Percentiles rank a stretch among this genome's conserved stretches.
phyloP scores from a whole-genome alignment of 768 basidiomycete genomes.

The Rhizopogon sp. region DNA sequence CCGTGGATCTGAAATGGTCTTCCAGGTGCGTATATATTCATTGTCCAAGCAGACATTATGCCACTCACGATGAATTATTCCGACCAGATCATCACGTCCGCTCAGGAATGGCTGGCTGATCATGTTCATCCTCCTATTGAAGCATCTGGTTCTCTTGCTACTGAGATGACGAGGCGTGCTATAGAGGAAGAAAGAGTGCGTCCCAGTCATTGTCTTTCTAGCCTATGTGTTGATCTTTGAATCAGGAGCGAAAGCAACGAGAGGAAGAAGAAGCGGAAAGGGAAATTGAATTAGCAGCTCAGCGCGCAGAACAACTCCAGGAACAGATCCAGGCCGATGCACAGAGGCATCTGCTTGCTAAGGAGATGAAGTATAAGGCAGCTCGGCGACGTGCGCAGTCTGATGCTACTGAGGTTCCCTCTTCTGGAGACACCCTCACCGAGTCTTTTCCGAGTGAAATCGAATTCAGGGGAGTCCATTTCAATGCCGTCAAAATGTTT shows the following conservation, averaged over 20 bases:
- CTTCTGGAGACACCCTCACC: constrained; percentile 43
- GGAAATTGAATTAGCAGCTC: constrained; percentile 44
- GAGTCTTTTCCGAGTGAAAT: constrained; percentile 60
- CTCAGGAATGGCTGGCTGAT: constrained; percentile 65
- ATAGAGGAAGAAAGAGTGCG: constrained; percentile 62
- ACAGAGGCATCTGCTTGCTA: constrained; percentile 43
- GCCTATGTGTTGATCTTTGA: neutral
- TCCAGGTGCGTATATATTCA: constrained; percentile 45
- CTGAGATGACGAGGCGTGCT: constrained; percentile 74
- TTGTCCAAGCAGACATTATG: neutral
- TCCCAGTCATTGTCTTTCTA: constrained; percentile 3
- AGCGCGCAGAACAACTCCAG: constrained; percentile 54
- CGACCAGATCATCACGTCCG: constrained; percentile 57
- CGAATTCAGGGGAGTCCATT: constrained; percentile 51
- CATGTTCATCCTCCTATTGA: constrained; percentile 56
- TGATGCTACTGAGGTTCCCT: constrained; percentile 63
- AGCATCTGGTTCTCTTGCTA: constrained; percentile 64
- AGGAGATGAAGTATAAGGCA: constrained; percentile 44
- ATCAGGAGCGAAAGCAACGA: constrained; percentile 47
- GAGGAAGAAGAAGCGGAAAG: constrained; percentile 53
- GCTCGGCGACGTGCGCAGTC: constrained; percentile 63
- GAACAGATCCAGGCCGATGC: constrained; percentile 65
- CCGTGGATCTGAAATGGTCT: constrained; percentile 73
- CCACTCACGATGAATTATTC: neutral
- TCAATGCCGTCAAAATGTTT: constrained; percentile 64